phyloP scores from a whole-genome alignment of 169 alveolate genomes.

The Plasmodium vivax region DNA sequence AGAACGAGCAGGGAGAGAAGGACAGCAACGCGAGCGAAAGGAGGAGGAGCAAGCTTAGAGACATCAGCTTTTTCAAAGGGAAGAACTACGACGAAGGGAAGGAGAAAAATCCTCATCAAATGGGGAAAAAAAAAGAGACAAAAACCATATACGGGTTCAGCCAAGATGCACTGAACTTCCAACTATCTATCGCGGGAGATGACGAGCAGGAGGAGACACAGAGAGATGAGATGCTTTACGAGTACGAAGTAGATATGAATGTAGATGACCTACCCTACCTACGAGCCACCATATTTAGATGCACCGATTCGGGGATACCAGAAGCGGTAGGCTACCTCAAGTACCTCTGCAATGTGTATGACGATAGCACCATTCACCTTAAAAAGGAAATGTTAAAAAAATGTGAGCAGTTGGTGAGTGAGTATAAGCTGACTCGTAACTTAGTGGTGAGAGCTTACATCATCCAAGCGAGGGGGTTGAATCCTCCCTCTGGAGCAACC shows the following conservation, averaged over 20 bases:
- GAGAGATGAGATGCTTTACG: slow-evolving; percentile 90
- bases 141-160: slow-evolving; percentile 41
- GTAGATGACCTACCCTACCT: slow-evolving; percentile 88
- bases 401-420: slow-evolving; percentile 73
- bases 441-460: slow-evolving; percentile 90
- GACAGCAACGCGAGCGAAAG: slow-evolving; percentile 6
- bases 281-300: slow-evolving; percentile 88
- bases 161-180: slow-evolving; percentile 72
- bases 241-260: slow-evolving; percentile 88
- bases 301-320: slow-evolving; percentile 90
- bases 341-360: slow-evolving; percentile 84
- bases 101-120: not conserved
- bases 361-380: slow-evolving; percentile 39
- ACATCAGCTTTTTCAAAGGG: not conserved
- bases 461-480: slow-evolving; percentile 90
- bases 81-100: slow-evolving; percentile 2
- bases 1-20: not conserved
- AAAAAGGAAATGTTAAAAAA: slow-evolving; percentile 64
- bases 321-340: slow-evolving; percentile 91
- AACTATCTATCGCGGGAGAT: slow-evolving; percentile 77
- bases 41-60: not conserved
- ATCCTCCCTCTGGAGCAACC: slow-evolving; percentile 87
- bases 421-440: slow-evolving; percentile 60
- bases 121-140: not conserved
- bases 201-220: slow-evolving; percentile 80